Base-by-base conservation (phyloP, 768 basidiomycete genomes). In the Hypholoma fasciculare region DNA sequence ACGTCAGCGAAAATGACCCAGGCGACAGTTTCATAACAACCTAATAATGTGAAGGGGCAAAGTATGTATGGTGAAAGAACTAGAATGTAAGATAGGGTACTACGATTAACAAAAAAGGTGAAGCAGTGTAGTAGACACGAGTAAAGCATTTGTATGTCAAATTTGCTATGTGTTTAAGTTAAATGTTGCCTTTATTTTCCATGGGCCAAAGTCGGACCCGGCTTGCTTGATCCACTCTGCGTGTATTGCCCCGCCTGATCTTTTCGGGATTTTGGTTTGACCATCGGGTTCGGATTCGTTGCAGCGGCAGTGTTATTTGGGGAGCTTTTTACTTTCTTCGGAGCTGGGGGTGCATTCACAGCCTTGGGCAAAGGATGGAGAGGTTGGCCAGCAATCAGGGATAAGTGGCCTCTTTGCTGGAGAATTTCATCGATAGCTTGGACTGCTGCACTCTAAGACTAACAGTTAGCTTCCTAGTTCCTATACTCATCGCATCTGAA, bases 391-490 rank as follows among this genome's bases (percentile, higher is more conserved):
- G 72, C 74, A 54, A 91, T 79, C 19, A 90, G 71, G 49, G 78
- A 67, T 1, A 81, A 68, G 42, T 86, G 77, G 2, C 88, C 87
- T 14, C 88, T 82, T 52, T 72, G 61, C 57, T 77, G 65, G 13
- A 94, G 74, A 2, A 83, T 78, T 57, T 84, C 77, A 57, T 94
- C 92, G 60, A 94, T 92, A 6, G 84, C 83, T 26, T 72, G 71
- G 50, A 94, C 82, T 12, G 92, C 91, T 44, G 79, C 82, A 62
- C 71, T 76, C 90, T 90, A 66, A 49, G 59, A 39, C 9, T 34
- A 49, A 47, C 48, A 39, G 50, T 16, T 9, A 58, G 8, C 9
- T 34, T 54, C 52, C 63, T 11, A 65, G 56, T 48, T 54, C 49
- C 26, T 49, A 54, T 58, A 49, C 23, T 23, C 23, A 23, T 23